Evolutionary conservation across 768 basidiomycete species (phyloP), one percentile per base, ranked within the genome.

Genomic region (Amanita exitialis): DNA sequence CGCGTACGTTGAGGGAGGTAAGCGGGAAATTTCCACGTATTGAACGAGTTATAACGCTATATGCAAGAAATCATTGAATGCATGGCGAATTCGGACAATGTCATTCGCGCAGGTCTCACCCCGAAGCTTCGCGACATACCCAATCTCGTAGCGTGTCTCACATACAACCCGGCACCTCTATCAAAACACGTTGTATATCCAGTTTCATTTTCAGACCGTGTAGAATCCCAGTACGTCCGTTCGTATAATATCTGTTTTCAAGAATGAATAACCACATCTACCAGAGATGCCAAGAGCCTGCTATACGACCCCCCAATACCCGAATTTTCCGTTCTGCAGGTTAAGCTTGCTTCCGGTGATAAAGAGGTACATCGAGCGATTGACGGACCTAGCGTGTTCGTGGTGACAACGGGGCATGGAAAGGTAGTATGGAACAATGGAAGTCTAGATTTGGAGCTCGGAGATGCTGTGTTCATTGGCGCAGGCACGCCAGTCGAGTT

Each of bases 81-180:
- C 70, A 98, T 98, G 94, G 95, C 95, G 21, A 94, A 94, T 55
- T 94, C 91, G 0, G 96, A 99, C 70, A 98, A 98, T 65, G 96
- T 99, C 65, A 94, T 99, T 56, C 90, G 96, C 28, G 96, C 96
- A 6, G 96, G 96, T 12, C 81, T 99, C 36, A 99, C 96, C 0
- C 95, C 96, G 1, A 99, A 99, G 68, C 77, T 90, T 28, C 84
- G 96, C 48, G 96, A 99, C 64, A 83, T 99, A 32, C 82, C 83
- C 8, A 97, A 95, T 56, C 82, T 99, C 38, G 75, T 96, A 53
- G 73, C 79, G 3, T 86, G 87, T 56, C 77, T 98, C 53, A 97
- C 93, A 7, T 99, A 98, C 65, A 74, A 69, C 44, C 76, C 90
- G 7, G 80, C 82, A 1, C 74, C 77, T 12, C 77, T 85, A 9